Evolutionary conservation across 164 flowering plant species (phyloP), one percentile per base, ranked within the genome.

Genomic region (Tetracentron sinense): DNA sequence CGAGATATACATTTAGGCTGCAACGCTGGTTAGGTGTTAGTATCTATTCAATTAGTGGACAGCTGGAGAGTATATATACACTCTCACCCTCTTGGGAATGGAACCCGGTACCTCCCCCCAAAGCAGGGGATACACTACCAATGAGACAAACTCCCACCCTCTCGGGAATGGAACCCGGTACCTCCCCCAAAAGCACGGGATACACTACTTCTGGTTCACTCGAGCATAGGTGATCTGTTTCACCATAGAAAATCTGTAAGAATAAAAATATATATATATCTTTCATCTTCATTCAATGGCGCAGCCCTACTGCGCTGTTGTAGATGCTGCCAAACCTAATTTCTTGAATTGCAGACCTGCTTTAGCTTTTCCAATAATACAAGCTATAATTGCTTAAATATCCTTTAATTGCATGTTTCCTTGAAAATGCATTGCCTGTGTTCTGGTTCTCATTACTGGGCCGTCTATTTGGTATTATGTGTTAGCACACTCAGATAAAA

Each of bases 401-500:
- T 38, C 44, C n/a, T 16, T 8, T 8, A 38, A 38, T 38, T 38
- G 11, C 44, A 38, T 3, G 14, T 16, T 38, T 38, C 29, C 26
- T 20, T 0, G 8, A 49, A 19, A 49, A 4, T 49, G 53, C 7
- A 4, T 6, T 12, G 25, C 21, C 57, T 10, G 14, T 38, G 17
- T 6, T 22, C n/a, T 46, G 62, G 7, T 25, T 6, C 16, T 1
- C 27, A 22, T 54, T 14, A 3, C 38, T 50, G 22, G 19, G 23
- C 50, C 22, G 6, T 47, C 75, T 81, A 88, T 58, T 79, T 83
- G 29, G 56, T 88, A 68, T 94, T 94, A 57, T 94, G 95, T 28
- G 99, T 94, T 23, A 97, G 99, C 50, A 94, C 99, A 54, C 97
- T 91, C 6, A 94, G 63, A 66, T 89, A 94, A 66, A 91, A 83